Conservation (phyloP, 1,284 basidiomycete genomes). For the Cryptococcus floricola region DNA sequence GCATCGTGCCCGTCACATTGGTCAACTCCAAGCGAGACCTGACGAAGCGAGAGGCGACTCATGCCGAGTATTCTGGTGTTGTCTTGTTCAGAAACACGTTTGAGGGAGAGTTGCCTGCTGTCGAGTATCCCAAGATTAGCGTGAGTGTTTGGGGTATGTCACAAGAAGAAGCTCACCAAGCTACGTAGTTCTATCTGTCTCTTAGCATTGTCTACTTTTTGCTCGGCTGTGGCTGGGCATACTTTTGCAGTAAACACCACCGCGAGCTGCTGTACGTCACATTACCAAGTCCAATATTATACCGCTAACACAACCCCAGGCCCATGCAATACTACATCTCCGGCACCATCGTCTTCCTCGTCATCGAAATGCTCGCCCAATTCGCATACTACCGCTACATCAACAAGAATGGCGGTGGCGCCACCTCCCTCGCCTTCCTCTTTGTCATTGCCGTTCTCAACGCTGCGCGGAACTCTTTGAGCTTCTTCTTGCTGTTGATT, state of each 20-base stretch:
- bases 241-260: constrained; percentile 75
- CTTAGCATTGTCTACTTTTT: constrained; percentile 74
- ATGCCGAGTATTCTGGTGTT: constrained; percentile 75
- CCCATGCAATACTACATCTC: constrained; percentile 80
- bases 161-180: neutral
- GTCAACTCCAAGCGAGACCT: constrained; percentile 29
- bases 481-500: constrained; percentile 91
- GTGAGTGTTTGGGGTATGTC: constrained; percentile 54
- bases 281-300: neutral
- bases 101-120: constrained; percentile 79
- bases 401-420: constrained; percentile 76
- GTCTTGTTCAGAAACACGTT: constrained; percentile 88
- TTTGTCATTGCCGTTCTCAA: constrained; percentile 83
- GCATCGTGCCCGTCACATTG: constrained; percentile 78
- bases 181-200: constrained; percentile 74
- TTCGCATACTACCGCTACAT: constrained; percentile 63
- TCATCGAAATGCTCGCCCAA: constrained; percentile 90
- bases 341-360: constrained; percentile 78
- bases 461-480: constrained; percentile 86
- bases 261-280: constrained; percentile 63
- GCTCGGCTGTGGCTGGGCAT: constrained; percentile 72
- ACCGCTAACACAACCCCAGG: constrained; percentile 10
- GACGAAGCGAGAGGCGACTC: constrained; percentile 49
- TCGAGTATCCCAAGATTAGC: constrained; percentile 96
- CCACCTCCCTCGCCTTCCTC: constrained; percentile 73